These are phyloP conservation scores for Diaporthe citriasiana DNA, from an alignment of 2,329 filamentous ascomycete species.

Conservation along the genomic window DNA sequence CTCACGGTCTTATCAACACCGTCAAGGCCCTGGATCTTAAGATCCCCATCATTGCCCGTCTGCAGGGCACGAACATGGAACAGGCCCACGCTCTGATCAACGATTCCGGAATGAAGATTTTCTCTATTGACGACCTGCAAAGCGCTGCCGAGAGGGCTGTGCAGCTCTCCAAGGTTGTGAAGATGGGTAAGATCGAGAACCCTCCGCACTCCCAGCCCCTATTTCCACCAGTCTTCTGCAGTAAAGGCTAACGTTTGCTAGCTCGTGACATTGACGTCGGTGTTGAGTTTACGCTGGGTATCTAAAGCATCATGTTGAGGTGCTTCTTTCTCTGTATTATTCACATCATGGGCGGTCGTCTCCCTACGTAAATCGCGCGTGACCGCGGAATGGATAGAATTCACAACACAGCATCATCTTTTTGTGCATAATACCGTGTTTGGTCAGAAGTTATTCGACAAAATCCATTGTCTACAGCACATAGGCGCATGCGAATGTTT, in stretches of 20 bases:
- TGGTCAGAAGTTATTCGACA: background rate
- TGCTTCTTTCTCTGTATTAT: constrained; percentile 39
- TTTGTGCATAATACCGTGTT: constrained; percentile 8
- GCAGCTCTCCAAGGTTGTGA: constrained; percentile 99
- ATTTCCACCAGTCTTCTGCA: constrained; percentile 31
- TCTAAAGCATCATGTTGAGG: constrained; percentile 67
- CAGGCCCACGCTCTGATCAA: constrained; percentile 92
- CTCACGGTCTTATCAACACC: constrained; percentile 94
- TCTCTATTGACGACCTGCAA: constrained; percentile 98
- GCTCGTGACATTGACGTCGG: constrained; percentile 97
- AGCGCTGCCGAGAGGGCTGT: constrained; percentile 97
- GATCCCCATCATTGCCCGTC: constrained; percentile 95
- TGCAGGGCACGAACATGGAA: constrained; percentile 99
- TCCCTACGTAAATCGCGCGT: background rate
- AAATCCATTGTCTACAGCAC: background rate
- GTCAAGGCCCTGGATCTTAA: constrained; percentile 95
- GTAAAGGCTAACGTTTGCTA: constrained; percentile 50
- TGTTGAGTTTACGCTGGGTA: constrained; percentile 94
- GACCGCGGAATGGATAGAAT: constrained; percentile 31
- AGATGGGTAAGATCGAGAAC: constrained; percentile 80
- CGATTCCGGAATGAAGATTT: constrained; percentile 99
- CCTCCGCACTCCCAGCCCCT: no score
- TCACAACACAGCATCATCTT: constrained; percentile 26
- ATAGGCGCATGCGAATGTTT: background rate
- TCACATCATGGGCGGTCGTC: constrained; percentile 28